Evolutionary conservation across 164 flowering plant species (phyloP).

Genomic region (Hamamelis virginiana): DNA sequence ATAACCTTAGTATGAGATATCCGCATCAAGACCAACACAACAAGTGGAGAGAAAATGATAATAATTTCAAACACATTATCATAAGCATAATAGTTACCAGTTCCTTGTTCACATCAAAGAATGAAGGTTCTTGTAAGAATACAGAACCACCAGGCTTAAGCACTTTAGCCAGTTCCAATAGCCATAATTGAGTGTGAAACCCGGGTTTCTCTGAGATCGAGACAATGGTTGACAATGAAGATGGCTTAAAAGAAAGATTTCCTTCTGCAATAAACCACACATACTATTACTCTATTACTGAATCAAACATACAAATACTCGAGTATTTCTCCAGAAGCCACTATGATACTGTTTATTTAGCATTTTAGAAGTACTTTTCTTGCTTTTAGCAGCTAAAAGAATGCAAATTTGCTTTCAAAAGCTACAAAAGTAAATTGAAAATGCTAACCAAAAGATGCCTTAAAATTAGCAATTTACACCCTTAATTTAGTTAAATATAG

Average conservation of each 20-base stretch:
- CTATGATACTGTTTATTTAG: too few relatives aligned
- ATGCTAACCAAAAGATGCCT: too few relatives aligned
- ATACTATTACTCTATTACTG: neutral
- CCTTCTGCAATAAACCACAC: constrained; percentile 20
- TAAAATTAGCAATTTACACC: too few relatives aligned
- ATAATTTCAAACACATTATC: neutral
- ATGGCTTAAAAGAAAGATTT: constrained; percentile 23
- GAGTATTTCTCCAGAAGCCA: too few relatives aligned
- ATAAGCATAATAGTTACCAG: constrained; percentile 10
- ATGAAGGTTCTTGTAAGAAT: constrained; percentile 24
- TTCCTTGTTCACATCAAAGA: constrained; percentile 21
- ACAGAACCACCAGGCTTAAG: constrained; percentile 27
- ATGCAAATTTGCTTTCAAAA: too few relatives aligned
- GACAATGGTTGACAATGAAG: constrained; percentile 20
- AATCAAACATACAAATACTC: neutral
- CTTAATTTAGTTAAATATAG: too few relatives aligned
- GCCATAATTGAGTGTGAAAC: constrained; percentile 27
- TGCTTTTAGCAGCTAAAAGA: too few relatives aligned
- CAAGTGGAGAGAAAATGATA: neutral
- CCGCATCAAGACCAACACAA: constrained; percentile 5
- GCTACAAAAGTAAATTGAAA: too few relatives aligned
- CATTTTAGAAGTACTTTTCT: too few relatives aligned
- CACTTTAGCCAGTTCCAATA: constrained; percentile 27
- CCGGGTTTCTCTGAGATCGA: constrained; percentile 31
- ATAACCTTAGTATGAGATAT: constrained; percentile 14